Conservation (phyloP, 2,329 filamentous ascomycete genomes). For the Alternaria ventricosa region DNA sequence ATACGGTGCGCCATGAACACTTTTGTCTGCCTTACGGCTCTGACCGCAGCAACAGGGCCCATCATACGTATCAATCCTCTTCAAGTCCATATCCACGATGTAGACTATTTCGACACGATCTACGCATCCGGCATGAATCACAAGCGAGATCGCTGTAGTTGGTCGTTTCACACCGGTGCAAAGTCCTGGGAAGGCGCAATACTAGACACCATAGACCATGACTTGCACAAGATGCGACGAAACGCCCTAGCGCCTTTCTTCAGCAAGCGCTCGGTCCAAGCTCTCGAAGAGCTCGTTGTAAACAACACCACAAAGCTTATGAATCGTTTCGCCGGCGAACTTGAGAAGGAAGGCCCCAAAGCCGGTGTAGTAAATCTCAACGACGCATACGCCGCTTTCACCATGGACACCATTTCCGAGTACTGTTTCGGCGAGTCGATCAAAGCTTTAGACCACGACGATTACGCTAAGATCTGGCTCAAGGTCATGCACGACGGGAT, state of each 20-base stretch:
- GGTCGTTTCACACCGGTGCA: constrained; percentile 9
- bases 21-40: neutral
- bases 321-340: neutral
- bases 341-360: neutral
- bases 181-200: constrained; percentile 7
- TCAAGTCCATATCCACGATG: constrained; percentile 27
- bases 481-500: neutral
- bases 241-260: constrained; percentile 32
- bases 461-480: constrained; percentile 9
- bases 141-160: constrained; percentile 15
- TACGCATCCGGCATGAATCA: constrained; percentile 15
- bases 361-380: constrained; percentile 8
- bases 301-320: neutral
- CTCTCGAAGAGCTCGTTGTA: constrained; percentile 24
- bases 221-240: constrained; percentile 31
- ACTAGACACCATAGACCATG: constrained; percentile 27
- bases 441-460: neutral
- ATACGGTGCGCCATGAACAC: neutral
- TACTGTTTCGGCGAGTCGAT: constrained; percentile 16
- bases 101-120: constrained; percentile 20
- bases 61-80: constrained; percentile 22
- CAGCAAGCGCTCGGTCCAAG: constrained; percentile 14
- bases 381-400: constrained; percentile 15
- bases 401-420: constrained; percentile 21
- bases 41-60: neutral